Percentiles rank a stretch among this genome's conserved stretches.
Evolutionary conservation across 2,329 filamentous ascomycete genomes (phyloP).

Genomic region (Neodidymelliopsis sp.): DNA sequence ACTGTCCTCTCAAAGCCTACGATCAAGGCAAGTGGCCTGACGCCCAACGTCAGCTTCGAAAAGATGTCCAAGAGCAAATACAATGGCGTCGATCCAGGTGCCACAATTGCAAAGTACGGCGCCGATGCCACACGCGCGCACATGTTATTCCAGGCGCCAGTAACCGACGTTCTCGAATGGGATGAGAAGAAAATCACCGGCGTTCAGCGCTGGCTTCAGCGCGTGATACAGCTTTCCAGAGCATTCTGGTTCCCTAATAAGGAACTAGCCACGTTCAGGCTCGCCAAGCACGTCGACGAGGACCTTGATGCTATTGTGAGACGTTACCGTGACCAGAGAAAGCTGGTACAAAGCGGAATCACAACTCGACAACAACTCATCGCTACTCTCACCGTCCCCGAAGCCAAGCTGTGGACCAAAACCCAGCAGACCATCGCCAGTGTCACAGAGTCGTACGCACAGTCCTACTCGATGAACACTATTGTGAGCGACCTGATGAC

Average conservation of each 20-base stretch:
- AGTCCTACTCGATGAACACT: constrained; percentile 81
- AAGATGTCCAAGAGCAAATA: constrained; percentile 97
- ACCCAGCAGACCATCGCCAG: constrained; percentile 72
- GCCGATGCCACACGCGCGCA: constrained; percentile 86
- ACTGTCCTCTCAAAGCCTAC: constrained; percentile 63
- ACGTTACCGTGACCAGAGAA: not conserved
- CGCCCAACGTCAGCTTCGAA: constrained; percentile 73
- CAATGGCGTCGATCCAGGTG: constrained; percentile 84
- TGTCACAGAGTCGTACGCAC: constrained; percentile 72
- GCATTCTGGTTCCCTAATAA: constrained; percentile 32
- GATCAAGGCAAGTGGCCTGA: constrained; percentile 67
- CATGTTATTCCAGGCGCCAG: constrained; percentile 87
- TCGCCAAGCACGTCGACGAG: constrained; percentile 34
- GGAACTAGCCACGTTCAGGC: constrained; percentile 28
- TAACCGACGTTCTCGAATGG: constrained; percentile 86
- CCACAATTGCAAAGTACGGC: constrained; percentile 76
- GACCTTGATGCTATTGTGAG: constrained; percentile 32
- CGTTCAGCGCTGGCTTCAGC: constrained; percentile 79
- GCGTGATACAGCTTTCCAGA: constrained; percentile 65
- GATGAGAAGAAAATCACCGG: constrained; percentile 83
- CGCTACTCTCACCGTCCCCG: constrained; percentile 29
- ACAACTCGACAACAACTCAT: constrained; percentile 10
- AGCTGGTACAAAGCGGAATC: not conserved
- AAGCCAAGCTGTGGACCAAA: constrained; percentile 65
- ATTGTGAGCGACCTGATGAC: constrained; percentile 83